A percentile compares a stretch with the other conserved stretches of the same genome.
Evolutionary conservation across 75 land plant species (phyloP).

Genomic region (Cupressus sempervirens): DNA sequence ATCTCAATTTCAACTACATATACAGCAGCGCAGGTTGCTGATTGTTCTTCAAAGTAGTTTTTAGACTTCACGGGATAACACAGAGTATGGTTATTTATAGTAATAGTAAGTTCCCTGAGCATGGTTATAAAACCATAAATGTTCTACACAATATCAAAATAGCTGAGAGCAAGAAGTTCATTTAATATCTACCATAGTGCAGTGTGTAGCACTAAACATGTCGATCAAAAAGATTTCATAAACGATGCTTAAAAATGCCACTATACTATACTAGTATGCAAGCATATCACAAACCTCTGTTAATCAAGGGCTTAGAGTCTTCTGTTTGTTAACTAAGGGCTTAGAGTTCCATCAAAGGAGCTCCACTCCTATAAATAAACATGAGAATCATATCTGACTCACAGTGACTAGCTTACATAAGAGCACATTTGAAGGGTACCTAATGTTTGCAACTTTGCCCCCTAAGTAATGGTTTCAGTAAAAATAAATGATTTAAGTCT

Average conservation of each 20-base stretch:
- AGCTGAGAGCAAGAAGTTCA: neutral
- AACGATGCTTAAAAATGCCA: neutral
- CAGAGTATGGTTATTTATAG: too few species aligned
- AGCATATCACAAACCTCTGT: neutral
- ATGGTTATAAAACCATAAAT: neutral
- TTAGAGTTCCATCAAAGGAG: neutral
- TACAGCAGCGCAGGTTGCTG: too few species aligned
- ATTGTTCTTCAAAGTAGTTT: too few species aligned
- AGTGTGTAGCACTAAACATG: neutral
- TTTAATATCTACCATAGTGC: neutral
- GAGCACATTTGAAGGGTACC: too few species aligned
- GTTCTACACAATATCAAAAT: neutral
- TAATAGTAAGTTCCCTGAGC: too few species aligned
- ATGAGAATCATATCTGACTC: neutral
- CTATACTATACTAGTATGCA: neutral
- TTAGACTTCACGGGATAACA: too few species aligned
- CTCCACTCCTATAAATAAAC: neutral
- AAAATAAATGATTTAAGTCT: neutral
- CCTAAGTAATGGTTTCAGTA: neutral
- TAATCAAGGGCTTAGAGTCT: neutral
- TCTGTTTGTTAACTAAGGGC: neutral
- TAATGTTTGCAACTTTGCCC: neutral
- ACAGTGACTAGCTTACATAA: neutral
- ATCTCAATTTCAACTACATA: too few species aligned
- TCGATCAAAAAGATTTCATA: neutral